These are phyloP conservation scores for Hebeloma cylindrosporum DNA, from an alignment of 768 basidiomycete species.

Conservation along the genomic window DNA sequence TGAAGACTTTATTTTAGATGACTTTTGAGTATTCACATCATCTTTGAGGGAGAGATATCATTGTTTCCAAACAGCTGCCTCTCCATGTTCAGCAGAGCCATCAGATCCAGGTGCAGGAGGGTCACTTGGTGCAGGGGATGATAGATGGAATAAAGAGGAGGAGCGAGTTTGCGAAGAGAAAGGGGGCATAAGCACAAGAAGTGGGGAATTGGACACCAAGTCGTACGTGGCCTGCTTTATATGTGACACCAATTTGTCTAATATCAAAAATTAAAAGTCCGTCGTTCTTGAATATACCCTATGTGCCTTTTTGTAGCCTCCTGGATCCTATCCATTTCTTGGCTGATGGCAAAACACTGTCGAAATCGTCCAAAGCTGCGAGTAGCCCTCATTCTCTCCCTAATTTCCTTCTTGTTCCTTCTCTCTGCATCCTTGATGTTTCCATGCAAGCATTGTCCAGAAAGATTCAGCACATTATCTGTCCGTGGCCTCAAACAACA, in stretches of 20 bases:
- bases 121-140: not conserved
- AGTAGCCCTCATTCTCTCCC: constrained; percentile 3
- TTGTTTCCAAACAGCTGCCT: not conserved
- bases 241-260: not conserved
- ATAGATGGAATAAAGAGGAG: no score
- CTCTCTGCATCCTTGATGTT: constrained; percentile 7
- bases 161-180: no score
- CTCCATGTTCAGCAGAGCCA: no score
- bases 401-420: constrained; percentile 8
- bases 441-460: constrained; percentile 12
- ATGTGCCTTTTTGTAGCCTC: not conserved
- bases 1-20: not conserved
- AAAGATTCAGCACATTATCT: constrained; percentile 11
- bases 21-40: not conserved
- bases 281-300: not conserved
- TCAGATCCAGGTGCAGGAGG: not conserved
- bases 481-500: constrained; percentile 12
- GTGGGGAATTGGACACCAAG: no score
- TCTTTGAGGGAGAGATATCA: not conserved
- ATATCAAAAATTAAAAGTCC: not conserved
- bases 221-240: no score
- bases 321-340: not conserved
- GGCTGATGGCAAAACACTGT: constrained; percentile 8
- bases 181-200: no score
- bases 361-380: constrained; percentile 7